phyloP scores from a whole-genome alignment of 306 rosid genomes.

The Quercus agrifolia region DNA sequence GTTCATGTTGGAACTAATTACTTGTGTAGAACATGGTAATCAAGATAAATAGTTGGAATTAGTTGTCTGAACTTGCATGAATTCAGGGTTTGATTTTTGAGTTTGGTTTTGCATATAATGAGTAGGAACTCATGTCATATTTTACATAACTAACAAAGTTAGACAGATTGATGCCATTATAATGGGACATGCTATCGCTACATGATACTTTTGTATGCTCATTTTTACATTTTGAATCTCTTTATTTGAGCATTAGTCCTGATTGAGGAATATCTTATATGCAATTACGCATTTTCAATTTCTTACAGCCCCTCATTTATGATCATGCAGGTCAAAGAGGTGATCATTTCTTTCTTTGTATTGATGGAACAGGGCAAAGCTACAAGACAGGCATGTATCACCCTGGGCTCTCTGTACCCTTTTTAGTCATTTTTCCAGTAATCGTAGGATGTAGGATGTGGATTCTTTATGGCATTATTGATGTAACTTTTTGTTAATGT shows the following conservation, averaged over 20 bases:
- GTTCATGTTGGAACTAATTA: not conserved
- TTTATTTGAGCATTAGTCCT: constrained; percentile 4
- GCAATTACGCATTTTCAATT: constrained; percentile 1
- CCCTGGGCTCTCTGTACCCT: constrained; percentile 12
- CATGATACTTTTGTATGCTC: not conserved
- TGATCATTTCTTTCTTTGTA: constrained; percentile 78
- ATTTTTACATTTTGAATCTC: not conserved
- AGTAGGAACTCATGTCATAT: not conserved
- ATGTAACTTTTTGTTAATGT: constrained; percentile 24
- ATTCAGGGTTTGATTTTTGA: not conserved
- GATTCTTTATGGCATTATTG: constrained; percentile 2
- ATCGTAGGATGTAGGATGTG: not conserved
- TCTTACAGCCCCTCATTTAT: constrained; percentile 13
- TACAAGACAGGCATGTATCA: constrained; percentile 52
- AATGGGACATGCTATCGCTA: not conserved
- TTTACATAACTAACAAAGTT: not conserved
- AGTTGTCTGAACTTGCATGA: not conserved
- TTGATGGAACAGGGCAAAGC: constrained; percentile 96
- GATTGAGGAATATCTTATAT: constrained; percentile 3
- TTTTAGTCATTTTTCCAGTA: not conserved
- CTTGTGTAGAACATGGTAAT: not conserved
- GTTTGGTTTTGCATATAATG: not conserved
- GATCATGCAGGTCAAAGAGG: constrained; percentile 81
- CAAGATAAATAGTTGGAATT: not conserved
- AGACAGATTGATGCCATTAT: not conserved